Evolutionary conservation across 352 stramenopile genomes (phyloP), one percentile per base, ranked within the genome.

Genomic region (Phytophthora uliginosa): DNA sequence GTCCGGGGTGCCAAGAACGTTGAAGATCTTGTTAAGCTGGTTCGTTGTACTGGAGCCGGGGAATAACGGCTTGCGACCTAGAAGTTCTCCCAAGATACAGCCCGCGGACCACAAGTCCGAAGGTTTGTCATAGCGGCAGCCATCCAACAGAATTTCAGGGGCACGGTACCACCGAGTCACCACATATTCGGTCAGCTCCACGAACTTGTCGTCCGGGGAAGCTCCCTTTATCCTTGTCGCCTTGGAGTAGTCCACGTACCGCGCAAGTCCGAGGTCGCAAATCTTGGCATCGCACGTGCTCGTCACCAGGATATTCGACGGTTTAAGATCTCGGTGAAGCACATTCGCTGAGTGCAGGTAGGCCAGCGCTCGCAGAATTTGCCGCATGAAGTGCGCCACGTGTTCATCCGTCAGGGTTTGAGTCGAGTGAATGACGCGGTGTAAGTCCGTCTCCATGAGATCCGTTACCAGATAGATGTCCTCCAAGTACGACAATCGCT

Each of bases 291-390:
- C 97, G 47, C 97, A 99, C 59, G 98, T 97, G 74, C 97, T 97
- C 40, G 98, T 99, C 4, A 99, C 83, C n/a, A 99, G 73, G 72
- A 99, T 96, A 74, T 99, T 99, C 13, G 89, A 95, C 7, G 93
- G 93, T 76, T 99, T 99, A 33, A 99, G 76, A 70, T 99, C 97
- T 8, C 98, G 87, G 85, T 99, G 98, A 47, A 99, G 92, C 0
- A 99, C 96, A 59, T 98, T 96, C 9, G 95, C 96, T 13, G 94
- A 99, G 82, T 99, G 98, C 63, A 99, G 90, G 68, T 99, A 99
- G 60, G 98, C 97, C n/a, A 99, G 75, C 2, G 94, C 97, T 45
- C 94, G 90, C 18, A 99, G 75, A 59, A 99, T 97, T 80, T 99
- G 97, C 51, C 98, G 98, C 69, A 99, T 88, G 76, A 99, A 99